Base-by-base conservation (phyloP, 148 eudicot species). In the Chenopodium quinoa region DNA sequence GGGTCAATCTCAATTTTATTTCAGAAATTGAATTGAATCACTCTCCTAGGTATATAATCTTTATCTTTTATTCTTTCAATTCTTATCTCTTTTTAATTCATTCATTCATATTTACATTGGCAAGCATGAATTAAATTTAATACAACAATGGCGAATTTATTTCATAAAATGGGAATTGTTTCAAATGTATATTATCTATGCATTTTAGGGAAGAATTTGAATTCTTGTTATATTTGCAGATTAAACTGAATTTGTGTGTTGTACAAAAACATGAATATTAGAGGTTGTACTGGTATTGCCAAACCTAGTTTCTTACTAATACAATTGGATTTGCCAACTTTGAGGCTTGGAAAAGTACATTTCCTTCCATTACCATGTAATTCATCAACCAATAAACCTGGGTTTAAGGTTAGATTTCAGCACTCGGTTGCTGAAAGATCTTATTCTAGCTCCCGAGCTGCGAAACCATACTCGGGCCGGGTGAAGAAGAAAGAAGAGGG, bases 241-340 rank as follows among this genome's bases (percentile, higher is more conserved):
- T 64, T 64, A 64, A 58, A 64, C 27, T 65, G 48, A 52, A 47
- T 72, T 77, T 85, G 86, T 85, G 80, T 75, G 81, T 58, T 58
- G 20, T 47, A 58, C 56, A 52, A 62, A 79, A 85, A 72, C 73
- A 92, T 96, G 95, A 93, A 84, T 84, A 85, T 90, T 47, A 75
- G 90, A 83, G 89, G 89, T 77, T 89, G 78, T 75, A 67, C 86
- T 63, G 74, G 87, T 69, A 85, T 93, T 68, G 81, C 88, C 20
- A 92, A 83, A 73, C 93, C 97, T 54, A 86, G 89, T 81, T 78
- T 88, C 69, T 82, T 90, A 72, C 85, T 89, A 23, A 81, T 88
- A 56, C 88, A 89, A 48, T 77, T 81, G 67, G 93, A 96, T 83
- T 87, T 91, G 32, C 88, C 94, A n/a, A 60, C 87, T 72, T 76